Percentiles rank a stretch among this genome's conserved stretches.
These are phyloP conservation scores for Aspergillus tanneri DNA, from an alignment of 2,329 filamentous ascomycete species.

Conservation along the genomic window DNA sequence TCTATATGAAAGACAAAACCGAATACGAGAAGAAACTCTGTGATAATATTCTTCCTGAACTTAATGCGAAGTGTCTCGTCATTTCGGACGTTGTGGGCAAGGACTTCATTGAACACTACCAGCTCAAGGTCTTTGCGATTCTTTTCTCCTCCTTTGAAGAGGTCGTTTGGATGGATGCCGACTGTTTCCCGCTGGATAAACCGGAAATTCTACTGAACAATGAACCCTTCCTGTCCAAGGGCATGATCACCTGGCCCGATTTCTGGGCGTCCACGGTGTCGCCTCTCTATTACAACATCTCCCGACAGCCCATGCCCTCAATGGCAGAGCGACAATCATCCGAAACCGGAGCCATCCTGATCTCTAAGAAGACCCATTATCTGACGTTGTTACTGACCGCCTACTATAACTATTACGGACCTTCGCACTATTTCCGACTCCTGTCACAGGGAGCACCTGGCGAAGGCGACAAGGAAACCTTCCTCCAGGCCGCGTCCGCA, in stretches of 20 bases:
- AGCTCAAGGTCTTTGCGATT: slow-evolving; percentile 58
- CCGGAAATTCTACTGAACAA: slow-evolving; percentile 50
- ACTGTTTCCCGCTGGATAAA: slow-evolving; percentile 53
- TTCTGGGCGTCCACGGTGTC: slow-evolving; percentile 49
- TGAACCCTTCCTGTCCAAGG: slow-evolving; percentile 53
- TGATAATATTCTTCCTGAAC: slow-evolving; percentile 39
- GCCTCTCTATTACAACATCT: slow-evolving; percentile 45
- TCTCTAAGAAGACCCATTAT: slow-evolving; percentile 38
- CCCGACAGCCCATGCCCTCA: slow-evolving; percentile 34
- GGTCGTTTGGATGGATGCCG: slow-evolving; percentile 59
- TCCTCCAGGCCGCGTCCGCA: slow-evolving; percentile 36
- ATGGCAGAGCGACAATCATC: slow-evolving; percentile 38
- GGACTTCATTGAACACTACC: slow-evolving; percentile 46
- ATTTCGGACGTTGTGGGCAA: slow-evolving; percentile 44
- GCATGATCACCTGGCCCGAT: slow-evolving; percentile 58
- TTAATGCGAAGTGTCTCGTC: slow-evolving; percentile 45
- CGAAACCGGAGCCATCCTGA: slow-evolving; percentile 37
- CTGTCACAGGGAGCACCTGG: slow-evolving; percentile 41
- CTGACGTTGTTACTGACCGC: slow-evolving; percentile 36
- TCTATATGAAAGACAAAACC: slow-evolving; percentile 41
- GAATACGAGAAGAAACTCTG: slow-evolving; percentile 45
- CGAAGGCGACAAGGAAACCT: slow-evolving; percentile 43
- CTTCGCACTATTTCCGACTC: slow-evolving; percentile 40
- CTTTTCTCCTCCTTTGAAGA: slow-evolving; percentile 60
- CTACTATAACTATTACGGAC: slow-evolving; percentile 40